Evolutionary conservation across 805 yeast species (phyloP).

Genomic region (Candida incommunis): DNA sequence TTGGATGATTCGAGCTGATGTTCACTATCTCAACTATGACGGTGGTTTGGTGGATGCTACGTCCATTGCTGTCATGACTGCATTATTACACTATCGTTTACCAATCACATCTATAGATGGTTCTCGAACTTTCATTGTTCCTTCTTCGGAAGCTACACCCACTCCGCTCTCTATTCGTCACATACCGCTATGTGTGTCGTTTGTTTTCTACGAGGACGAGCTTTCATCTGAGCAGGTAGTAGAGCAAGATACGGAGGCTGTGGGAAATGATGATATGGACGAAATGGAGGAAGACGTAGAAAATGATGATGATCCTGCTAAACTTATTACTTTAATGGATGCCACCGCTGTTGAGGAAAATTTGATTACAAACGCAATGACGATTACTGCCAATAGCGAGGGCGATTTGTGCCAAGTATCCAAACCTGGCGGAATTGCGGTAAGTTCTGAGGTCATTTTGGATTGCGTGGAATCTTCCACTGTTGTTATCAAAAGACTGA

Average conservation of each 20-base stretch:
- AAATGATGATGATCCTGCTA: slow-evolving; percentile 39
- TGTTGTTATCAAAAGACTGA: slow-evolving; percentile 43
- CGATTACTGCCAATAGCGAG: slow-evolving; percentile 79
- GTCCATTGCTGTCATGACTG: slow-evolving; percentile 82
- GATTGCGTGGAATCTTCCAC: slow-evolving; percentile 58
- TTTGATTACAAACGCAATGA: slow-evolving; percentile 62
- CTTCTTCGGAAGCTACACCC: slow-evolving; percentile 68
- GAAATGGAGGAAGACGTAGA: slow-evolving; percentile 56
- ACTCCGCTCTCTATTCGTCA: slow-evolving; percentile 76
- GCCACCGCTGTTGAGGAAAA: slow-evolving; percentile 66
- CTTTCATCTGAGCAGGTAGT: slow-evolving; percentile 5
- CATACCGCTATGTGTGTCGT: slow-evolving; percentile 79
- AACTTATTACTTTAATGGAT: slow-evolving; percentile 32
- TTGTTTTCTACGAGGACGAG: slow-evolving; percentile 63
- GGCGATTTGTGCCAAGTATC: slow-evolving; percentile 81
- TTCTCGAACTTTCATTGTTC: slow-evolving; percentile 42
- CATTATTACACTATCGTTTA: slow-evolving; percentile 64
- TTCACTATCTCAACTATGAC: slow-evolving; percentile 78
- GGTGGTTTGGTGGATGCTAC: slow-evolving; percentile 88
- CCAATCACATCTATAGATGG: slow-evolving; percentile 64
- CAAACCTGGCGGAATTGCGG: slow-evolving; percentile 80
- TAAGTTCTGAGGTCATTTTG: slow-evolving; percentile 56
- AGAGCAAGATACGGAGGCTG: not conserved
- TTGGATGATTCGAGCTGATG: slow-evolving; percentile 84
- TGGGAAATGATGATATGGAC: slow-evolving; percentile 4